Evolutionary conservation across 805 yeast genomes (phyloP).

Genomic region (Kodamaea jinghongensis): DNA sequence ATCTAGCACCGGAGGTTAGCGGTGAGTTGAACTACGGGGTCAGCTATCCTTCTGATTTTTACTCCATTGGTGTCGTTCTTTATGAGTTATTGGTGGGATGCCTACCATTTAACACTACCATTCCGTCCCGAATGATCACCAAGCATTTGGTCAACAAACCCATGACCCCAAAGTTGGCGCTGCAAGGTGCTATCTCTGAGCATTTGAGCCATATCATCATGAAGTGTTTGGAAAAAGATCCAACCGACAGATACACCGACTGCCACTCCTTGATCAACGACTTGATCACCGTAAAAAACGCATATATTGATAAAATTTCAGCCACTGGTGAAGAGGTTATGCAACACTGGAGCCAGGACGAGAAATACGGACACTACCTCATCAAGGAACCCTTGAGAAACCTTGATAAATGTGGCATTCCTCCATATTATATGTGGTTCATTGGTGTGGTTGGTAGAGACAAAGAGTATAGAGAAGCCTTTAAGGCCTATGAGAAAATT

Average conservation of each 20-base stretch:
- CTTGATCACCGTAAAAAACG: conserved; percentile 23
- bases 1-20: conserved; percentile 50
- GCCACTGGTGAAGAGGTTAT: conserved; percentile 1
- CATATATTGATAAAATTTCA: conserved; percentile 13
- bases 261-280: conserved; percentile 36
- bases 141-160: conserved; percentile 43
- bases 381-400: conserved; percentile 1
- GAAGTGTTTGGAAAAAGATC: conserved; percentile 41
- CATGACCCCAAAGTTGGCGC: conserved; percentile 34
- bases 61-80: conserved; percentile 48
- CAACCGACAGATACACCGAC: conserved; percentile 37
- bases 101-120: conserved; percentile 29
- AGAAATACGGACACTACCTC: conserved; percentile 5
- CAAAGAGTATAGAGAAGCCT: conserved; percentile 10
- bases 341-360: conserved; percentile 4
- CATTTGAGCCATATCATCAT: conserved; percentile 39
- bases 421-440: conserved; percentile 11
- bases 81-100: conserved; percentile 47
- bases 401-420: conserved; percentile 8
- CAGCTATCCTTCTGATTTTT: conserved; percentile 48
- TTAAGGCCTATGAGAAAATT: conserved; percentile 9
- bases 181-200: conserved; percentile 25
- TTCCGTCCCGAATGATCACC: conserved; percentile 35
- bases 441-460: conserved; percentile 15
- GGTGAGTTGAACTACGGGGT: conserved; percentile 37